Evolutionary conservation across 2,329 filamentous ascomycete species (phyloP).

Genomic region (Colletotrichum musicola): DNA sequence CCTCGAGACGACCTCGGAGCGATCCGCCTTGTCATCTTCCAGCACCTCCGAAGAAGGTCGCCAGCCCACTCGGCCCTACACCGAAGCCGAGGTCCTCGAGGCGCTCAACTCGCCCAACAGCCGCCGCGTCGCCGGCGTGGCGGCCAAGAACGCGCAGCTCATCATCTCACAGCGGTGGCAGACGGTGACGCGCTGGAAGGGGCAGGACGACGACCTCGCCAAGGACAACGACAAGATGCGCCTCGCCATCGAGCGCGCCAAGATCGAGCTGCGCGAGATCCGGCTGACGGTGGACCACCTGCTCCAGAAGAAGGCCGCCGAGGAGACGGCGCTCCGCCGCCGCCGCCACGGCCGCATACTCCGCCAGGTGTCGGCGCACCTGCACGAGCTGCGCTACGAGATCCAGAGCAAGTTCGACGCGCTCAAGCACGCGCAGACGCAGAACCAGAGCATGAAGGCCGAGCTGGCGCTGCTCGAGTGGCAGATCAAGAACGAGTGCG

Average conservation of each 20-base stretch:
- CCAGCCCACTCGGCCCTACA: conserved; percentile 19
- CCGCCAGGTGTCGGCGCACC: conserved; percentile 44
- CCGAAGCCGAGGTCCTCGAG: conserved; percentile 38
- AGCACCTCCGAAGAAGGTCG: conserved; percentile 6
- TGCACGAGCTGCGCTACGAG: conserved; percentile 42
- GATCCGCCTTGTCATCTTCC: conserved; percentile 5
- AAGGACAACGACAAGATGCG: conserved; percentile 28
- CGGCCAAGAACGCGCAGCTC: conserved; percentile 32
- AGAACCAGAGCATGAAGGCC: conserved; percentile 35
- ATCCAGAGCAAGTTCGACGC: conserved; percentile 38
- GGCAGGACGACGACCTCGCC: conserved; percentile 17
- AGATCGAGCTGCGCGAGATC: conserved; percentile 33
- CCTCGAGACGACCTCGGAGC: conserved; percentile 20
- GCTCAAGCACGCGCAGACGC: conserved; percentile 24
- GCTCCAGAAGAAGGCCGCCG: conserved; percentile 32
- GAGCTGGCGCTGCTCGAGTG: conserved; percentile 23
- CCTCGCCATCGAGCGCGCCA: conserved; percentile 13
- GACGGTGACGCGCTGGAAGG: conserved; percentile 30
- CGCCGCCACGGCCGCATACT: conserved; percentile 42
- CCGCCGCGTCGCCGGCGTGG: conserved; percentile 42
- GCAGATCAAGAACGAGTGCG: conserved; percentile 32
- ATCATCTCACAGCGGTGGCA: conserved; percentile 41
- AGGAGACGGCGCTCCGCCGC: conserved; percentile 37
- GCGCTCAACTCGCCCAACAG: conserved; percentile 41
- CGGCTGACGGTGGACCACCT: conserved; percentile 38